These are phyloP conservation scores for Penicillium dipodomyicola DNA, from an alignment of 495 filamentous ascomycete genomes.

Conservation along the genomic window DNA sequence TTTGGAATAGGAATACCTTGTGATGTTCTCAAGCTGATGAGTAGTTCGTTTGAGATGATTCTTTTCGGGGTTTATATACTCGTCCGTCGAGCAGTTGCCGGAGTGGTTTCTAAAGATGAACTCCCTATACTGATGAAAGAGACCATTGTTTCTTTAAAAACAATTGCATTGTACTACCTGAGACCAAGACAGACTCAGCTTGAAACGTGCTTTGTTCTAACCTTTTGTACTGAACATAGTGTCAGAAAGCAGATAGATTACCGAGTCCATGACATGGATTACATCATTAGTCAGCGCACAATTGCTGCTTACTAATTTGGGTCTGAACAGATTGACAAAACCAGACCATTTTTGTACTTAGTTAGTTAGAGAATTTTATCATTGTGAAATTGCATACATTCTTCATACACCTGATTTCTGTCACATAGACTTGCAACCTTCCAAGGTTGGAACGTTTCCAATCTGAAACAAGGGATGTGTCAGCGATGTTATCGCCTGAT, in stretches of 20 bases:
- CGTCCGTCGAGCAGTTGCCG: neutral
- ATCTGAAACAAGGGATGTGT: too few relatives aligned
- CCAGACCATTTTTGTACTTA: too few relatives aligned
- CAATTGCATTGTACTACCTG: neutral
- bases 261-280: too few relatives aligned
- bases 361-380: too few relatives aligned
- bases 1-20: neutral
- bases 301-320: too few relatives aligned
- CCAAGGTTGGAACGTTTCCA: too few relatives aligned
- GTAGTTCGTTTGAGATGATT: neutral
- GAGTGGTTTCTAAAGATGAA: neutral
- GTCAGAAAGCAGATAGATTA: too few relatives aligned
- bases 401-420: too few relatives aligned
- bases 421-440: neutral
- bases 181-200: neutral
- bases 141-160: neutral
- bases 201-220: neutral
- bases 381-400: too few relatives aligned
- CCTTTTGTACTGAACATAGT: neutral
- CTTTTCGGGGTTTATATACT: neutral
- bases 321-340: too few relatives aligned
- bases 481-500: too few relatives aligned
- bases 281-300: too few relatives aligned
- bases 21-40: neutral
- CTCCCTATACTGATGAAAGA: neutral